Base-by-base conservation (phyloP, 176 grass and related monocot species). In the Miscanthus lutarioriparius region DNA sequence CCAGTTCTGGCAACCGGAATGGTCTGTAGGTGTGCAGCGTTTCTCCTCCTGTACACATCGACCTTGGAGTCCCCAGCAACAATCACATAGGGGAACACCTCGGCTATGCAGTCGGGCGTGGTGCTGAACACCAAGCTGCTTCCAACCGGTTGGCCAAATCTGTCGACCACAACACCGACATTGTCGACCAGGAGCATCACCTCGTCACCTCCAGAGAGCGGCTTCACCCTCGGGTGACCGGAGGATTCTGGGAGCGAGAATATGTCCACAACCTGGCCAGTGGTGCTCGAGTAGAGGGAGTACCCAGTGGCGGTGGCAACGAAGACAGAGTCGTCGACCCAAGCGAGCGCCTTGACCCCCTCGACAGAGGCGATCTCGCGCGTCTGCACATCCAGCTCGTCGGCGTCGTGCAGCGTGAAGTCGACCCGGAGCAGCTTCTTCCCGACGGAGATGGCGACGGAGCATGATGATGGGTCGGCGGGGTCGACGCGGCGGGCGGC, bases 81-180 rank as follows among this genome's bases (percentile, higher is more conserved):
- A 68, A 98, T 79, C 73, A 98, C 62, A 59, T 98, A 98, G 0
- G 91, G 90, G 33, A 49, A 89, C 70, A 98, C 70, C 80, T 95
- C 90, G 1, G 74, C 84, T 77, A 98, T 88, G 49, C 84, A 92
- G 22, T 93, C 65, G 0, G 96, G 96, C 45, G 35, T 49, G 59
- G 63, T 90, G 79, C 83, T 92, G 56, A 98, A 98, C 39, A 98
- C 87, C 77, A 95, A 90, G 82, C 93, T 98, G 67, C 92, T 92
- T 36, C 91, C 87, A 11, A 83, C 82, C 2, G 93, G 96, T 8
- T 98, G 91, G 14, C 96, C 96, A 11, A 59, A 79, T 12, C 27
- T 41, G 40, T 93, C 84, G 3, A 90, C 80, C 0, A 95, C 83
- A 49, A 98, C 93, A 20, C 96, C 96, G 1, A 98, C 85, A 80